phyloP scores from a whole-genome alignment of 768 basidiomycete species.

The Leccinum truebloodii region DNA sequence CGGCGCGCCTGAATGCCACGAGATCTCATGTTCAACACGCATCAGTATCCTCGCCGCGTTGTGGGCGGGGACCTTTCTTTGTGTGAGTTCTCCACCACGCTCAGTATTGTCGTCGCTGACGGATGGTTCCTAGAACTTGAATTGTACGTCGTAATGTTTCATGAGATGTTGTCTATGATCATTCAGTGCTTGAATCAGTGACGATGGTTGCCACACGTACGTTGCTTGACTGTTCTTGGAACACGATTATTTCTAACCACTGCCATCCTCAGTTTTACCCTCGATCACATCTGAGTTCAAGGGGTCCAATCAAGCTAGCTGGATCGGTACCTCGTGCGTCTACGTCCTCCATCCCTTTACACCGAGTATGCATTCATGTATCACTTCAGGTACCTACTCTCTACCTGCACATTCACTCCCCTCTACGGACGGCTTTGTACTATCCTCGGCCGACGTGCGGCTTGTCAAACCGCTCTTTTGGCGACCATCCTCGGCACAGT shows the following conservation, averaged over 20 bases:
- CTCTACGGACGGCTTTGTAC: constrained; percentile 77
- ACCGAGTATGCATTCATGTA: not conserved
- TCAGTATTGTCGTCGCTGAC: not conserved
- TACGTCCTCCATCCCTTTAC: not conserved
- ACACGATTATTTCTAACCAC: constrained; percentile 1
- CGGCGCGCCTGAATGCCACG: constrained; percentile 48
- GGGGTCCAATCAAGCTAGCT: constrained; percentile 30
- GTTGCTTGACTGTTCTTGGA: not conserved
- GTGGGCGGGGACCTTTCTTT: constrained; percentile 71
- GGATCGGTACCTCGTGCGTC: constrained; percentile 29
- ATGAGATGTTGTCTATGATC: not conserved
- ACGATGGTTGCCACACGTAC: constrained; percentile 28
- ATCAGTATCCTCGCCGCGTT: constrained; percentile 67
- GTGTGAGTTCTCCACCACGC: constrained; percentile 44
- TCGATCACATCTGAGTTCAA: constrained; percentile 28
- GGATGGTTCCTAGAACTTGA: not conserved
- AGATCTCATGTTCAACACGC: constrained; percentile 57
- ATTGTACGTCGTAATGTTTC: not conserved
- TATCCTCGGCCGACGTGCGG: constrained; percentile 67
- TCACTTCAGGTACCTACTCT: constrained; percentile 53
- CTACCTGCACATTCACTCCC: constrained; percentile 78
- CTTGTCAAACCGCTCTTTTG: constrained; percentile 61
- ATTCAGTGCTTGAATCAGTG: constrained; percentile 7
- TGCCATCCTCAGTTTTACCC: constrained; percentile 8
- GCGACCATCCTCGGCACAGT: constrained; percentile 62